Evolutionary conservation across 2,329 filamentous ascomycete species (phyloP).

Genomic region (Cercospora sojina): DNA sequence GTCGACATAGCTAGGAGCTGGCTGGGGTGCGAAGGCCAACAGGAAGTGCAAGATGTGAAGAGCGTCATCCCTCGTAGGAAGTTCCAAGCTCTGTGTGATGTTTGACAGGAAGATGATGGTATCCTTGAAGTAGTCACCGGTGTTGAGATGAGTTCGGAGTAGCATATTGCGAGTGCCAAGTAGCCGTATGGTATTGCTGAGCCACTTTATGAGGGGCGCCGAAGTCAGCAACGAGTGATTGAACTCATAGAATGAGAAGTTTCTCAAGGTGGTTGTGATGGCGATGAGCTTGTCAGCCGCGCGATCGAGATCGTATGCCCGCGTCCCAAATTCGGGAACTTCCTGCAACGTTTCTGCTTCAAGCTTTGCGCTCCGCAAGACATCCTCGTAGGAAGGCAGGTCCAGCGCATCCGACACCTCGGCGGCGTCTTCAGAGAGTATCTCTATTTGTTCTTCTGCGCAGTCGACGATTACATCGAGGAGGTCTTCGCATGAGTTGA

Average conservation of each 20-base stretch:
- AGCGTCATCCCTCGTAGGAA: slow-evolving; percentile 84
- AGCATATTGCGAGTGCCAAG: slow-evolving; percentile 87
- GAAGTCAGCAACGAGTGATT: slow-evolving; percentile 77
- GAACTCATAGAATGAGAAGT: slow-evolving; percentile 79
- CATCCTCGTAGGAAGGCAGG: slow-evolving; percentile 81
- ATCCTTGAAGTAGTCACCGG: slow-evolving; percentile 96
- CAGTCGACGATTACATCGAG: slow-evolving; percentile 86
- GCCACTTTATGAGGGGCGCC: slow-evolving; percentile 74
- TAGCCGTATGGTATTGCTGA: slow-evolving; percentile 79
- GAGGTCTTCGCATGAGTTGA: slow-evolving; percentile 80
- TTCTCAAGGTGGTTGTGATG: slow-evolving; percentile 87
- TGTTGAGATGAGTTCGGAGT: slow-evolving; percentile 77
- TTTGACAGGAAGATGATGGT: slow-evolving; percentile 86
- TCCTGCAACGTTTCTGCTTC: slow-evolving; percentile 74
- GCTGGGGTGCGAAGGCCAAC: slow-evolving; percentile 81
- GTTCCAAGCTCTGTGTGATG: slow-evolving; percentile 69
- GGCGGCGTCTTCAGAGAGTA: slow-evolving; percentile 77
- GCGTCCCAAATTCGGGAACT: slow-evolving; percentile 69
- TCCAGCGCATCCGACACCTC: slow-evolving; percentile 86
- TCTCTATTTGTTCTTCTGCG: slow-evolving; percentile 81
- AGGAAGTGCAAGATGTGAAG: slow-evolving; percentile 84
- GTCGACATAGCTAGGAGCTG: slow-evolving; percentile 58
- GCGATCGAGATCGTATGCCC: slow-evolving; percentile 77
- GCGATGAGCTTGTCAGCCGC: slow-evolving; percentile 85
- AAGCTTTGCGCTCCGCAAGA: slow-evolving; percentile 71